These are phyloP conservation scores for Cenchrus purpureus DNA, from an alignment of 176 grass and related monocot species.

Conservation along the genomic window DNA sequence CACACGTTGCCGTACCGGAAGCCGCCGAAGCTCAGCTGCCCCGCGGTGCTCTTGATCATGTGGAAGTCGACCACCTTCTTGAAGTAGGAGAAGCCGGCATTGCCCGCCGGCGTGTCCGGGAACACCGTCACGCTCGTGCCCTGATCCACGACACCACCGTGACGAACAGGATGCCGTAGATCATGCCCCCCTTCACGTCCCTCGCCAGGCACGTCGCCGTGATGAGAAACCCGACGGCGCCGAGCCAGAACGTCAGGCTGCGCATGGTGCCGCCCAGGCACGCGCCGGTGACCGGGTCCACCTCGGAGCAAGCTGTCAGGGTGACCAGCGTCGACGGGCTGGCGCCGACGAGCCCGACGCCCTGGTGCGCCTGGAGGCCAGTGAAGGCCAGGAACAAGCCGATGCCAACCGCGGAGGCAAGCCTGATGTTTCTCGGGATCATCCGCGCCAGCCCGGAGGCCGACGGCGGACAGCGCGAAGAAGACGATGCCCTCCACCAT, in stretches of 20 bases:
- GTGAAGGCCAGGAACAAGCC: slow-evolving; percentile 68
- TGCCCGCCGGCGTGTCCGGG: slow-evolving; percentile 56
- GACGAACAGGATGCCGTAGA: slow-evolving; percentile 79
- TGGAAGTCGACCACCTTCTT: slow-evolving; percentile 62
- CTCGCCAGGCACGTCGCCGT: slow-evolving; percentile 58
- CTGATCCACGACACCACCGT: slow-evolving; percentile 67
- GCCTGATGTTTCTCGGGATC: slow-evolving; percentile 56
- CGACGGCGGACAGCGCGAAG: slow-evolving; percentile 49
- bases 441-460: slow-evolving; percentile 57
- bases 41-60: slow-evolving; percentile 51
- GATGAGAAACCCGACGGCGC: slow-evolving; percentile 57
- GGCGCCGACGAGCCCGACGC: slow-evolving; percentile 64
- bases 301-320: slow-evolving; percentile 59
- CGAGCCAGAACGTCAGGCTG: slow-evolving; percentile 81
- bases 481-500: slow-evolving; percentile 67
- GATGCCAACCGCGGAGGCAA: slow-evolving; percentile 57
- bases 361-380: slow-evolving; percentile 61
- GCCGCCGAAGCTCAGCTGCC: slow-evolving; percentile 53
- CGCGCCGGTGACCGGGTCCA: slow-evolving; percentile 58
- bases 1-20: slow-evolving; percentile 48
- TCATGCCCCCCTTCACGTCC: slow-evolving; percentile 63
- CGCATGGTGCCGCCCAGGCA: slow-evolving; percentile 66
- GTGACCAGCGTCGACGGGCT: slow-evolving; percentile 80
- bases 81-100: slow-evolving; percentile 70
- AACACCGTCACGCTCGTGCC: slow-evolving; percentile 66